These are phyloP conservation scores for Populus simonii DNA, from an alignment of 345 rosid species.

Conservation along the genomic window DNA sequence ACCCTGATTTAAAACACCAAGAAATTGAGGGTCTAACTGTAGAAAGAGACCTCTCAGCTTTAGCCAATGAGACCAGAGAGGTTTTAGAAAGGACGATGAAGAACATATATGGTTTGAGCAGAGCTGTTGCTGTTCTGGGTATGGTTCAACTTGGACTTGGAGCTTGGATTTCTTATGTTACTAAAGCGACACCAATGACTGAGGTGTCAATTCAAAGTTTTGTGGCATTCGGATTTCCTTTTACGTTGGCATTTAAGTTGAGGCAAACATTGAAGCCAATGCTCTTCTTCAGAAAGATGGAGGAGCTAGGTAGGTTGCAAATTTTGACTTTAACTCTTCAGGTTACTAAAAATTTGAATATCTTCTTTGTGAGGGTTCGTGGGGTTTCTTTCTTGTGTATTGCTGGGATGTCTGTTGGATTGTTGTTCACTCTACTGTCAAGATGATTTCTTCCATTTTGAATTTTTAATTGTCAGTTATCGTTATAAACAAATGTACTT, in stretches of 20 bases:
- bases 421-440: conserved; percentile 39
- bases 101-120: conserved; percentile 63
- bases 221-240: conserved; percentile 79
- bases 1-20: conserved; percentile 74
- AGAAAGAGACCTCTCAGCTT: conserved; percentile 70
- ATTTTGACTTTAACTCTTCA: conserved; percentile 73
- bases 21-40: conserved; percentile 95
- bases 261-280: conserved; percentile 80
- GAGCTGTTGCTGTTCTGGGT: conserved; percentile 56
- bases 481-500: background rate
- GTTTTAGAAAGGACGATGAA: conserved; percentile 73
- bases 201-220: conserved; percentile 62
- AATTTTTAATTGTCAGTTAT: background rate
- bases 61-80: conserved; percentile 74
- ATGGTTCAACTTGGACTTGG: conserved; percentile 66
- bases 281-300: conserved; percentile 86
- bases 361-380: conserved; percentile 58
- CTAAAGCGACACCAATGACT: conserved; percentile 40
- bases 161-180: conserved; percentile 55
- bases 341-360: conserved; percentile 67
- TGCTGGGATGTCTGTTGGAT: conserved; percentile 45
- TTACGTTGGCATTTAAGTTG: conserved; percentile 71
- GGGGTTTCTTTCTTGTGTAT: conserved; percentile 51
- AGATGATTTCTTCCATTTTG: conserved; percentile 22
- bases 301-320: conserved; percentile 82